Evolutionary conservation across 805 yeast species (phyloP).

Genomic region (Ogataea glucozyma): DNA sequence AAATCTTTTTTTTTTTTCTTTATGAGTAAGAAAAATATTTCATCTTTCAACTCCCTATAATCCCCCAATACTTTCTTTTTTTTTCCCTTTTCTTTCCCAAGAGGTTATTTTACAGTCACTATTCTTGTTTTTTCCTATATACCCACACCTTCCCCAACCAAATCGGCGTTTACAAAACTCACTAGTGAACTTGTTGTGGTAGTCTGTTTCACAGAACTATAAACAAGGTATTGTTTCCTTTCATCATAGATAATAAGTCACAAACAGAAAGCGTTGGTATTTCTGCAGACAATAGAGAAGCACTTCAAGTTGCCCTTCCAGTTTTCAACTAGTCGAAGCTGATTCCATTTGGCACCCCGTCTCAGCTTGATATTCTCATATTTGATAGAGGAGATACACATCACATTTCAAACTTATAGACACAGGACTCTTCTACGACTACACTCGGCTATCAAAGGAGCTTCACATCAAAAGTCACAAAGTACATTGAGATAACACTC

Average conservation of each 20-base stretch:
- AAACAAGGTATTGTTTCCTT: neutral
- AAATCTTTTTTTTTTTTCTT: neutral
- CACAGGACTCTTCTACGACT: neutral
- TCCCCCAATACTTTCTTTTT: conserved; percentile 4
- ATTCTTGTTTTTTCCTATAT: conserved; percentile 5
- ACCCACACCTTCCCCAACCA: conserved; percentile 1
- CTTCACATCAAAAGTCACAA: too few species aligned
- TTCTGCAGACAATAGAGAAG: neutral
- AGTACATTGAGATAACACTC: neutral
- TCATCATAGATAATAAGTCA: neutral
- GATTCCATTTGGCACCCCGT: too few species aligned
- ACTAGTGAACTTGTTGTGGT: neutral
- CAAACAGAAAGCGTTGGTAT: neutral
- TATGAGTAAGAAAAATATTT: conserved; percentile 1
- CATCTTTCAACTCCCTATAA: conserved; percentile 3
- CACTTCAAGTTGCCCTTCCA: too few species aligned
- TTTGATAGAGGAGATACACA: neutral
- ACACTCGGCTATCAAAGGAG: neutral
- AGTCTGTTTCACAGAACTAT: neutral
- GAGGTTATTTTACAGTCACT: neutral
- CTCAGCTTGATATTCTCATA: neutral
- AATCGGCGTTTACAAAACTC: neutral
- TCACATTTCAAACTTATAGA: neutral
- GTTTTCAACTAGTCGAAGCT: neutral
- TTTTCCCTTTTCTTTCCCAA: conserved; percentile 8